A percentile compares a stretch with the other conserved stretches of the same genome.
These are phyloP conservation scores for Thielaviopsis euricoi DNA, from an alignment of 2,329 filamentous ascomycete species.

Conservation along the genomic window DNA sequence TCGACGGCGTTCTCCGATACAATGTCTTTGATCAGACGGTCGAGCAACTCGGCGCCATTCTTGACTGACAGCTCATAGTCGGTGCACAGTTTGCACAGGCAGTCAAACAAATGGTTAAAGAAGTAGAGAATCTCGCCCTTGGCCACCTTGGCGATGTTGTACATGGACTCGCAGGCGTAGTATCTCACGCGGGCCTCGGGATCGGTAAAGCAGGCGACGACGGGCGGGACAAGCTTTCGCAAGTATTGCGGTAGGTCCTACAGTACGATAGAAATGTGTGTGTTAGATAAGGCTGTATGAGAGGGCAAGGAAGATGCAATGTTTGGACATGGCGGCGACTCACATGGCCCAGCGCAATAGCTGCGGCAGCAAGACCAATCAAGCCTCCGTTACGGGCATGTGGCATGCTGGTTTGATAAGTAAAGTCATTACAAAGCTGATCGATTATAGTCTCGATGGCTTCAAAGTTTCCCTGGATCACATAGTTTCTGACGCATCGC, in stretches of 20 bases:
- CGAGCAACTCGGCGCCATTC: conserved; percentile 88
- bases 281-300: background rate
- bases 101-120: conserved; percentile 98
- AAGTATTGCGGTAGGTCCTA: conserved; percentile 78
- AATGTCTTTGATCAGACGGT: conserved; percentile 90
- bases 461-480: conserved; percentile 58
- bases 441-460: conserved; percentile 77
- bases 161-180: conserved; percentile 99
- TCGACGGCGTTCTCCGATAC: conserved; percentile 88
- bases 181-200: conserved; percentile 95
- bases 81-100: conserved; percentile 87
- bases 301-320: no score
- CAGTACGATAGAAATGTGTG: conserved; percentile 21
- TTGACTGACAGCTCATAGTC: conserved; percentile 96
- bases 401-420: conserved; percentile 90
- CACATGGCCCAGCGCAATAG: conserved; percentile 85
- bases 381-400: conserved; percentile 92
- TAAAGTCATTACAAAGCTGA: conserved; percentile 93
- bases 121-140: conserved; percentile 95
- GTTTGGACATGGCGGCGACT: conserved; percentile 21
- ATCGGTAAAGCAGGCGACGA: conserved; percentile 92
- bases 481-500: conserved; percentile 71
- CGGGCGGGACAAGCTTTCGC: conserved; percentile 85
- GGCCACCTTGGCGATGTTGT: conserved; percentile 98
- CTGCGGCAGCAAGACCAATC: conserved; percentile 86